A percentile compares a stretch with the other conserved stretches of the same genome.
Evolutionary conservation across 2,329 filamentous ascomycete species (phyloP).

Genomic region (Aurifilum marmelostoma): DNA sequence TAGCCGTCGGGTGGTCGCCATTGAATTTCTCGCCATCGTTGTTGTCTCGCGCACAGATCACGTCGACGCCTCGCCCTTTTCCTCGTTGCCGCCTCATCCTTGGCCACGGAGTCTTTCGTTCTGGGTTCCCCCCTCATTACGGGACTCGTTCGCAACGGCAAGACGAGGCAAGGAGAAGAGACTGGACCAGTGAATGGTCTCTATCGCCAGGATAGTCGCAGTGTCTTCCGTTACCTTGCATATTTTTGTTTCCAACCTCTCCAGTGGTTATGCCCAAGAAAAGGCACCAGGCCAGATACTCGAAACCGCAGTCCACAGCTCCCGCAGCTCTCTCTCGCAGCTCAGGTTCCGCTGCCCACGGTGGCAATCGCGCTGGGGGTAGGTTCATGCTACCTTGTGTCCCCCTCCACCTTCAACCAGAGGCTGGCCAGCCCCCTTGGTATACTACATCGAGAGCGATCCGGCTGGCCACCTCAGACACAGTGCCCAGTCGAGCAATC

Average conservation of each 20-base stretch:
- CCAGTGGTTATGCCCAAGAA: constrained; percentile 63
- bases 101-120: constrained; percentile 16
- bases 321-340: constrained; percentile 50
- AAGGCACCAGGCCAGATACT: constrained; percentile 57
- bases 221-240: constrained; percentile 9
- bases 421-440: neutral
- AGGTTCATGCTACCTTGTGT: constrained; percentile 7
- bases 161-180: constrained; percentile 1
- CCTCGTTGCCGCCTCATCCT: constrained; percentile 7
- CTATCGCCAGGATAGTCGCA: neutral
- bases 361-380: constrained; percentile 21
- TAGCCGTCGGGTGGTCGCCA: constrained; percentile 23
- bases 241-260: neutral
- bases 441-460: neutral
- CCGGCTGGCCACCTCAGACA: constrained; percentile 6
- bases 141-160: constrained; percentile 18
- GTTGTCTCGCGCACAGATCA: constrained; percentile 20
- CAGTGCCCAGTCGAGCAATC: neutral
- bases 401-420: neutral
- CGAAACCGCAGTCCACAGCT: constrained; percentile 61
- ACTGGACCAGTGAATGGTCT: neutral
- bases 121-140: constrained; percentile 6
- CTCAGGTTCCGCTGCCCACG: constrained; percentile 31
- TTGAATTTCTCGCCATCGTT: constrained; percentile 4
- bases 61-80: neutral